Evolutionary conservation across 163 green algal species (phyloP).

Genomic region (Chlorella variabilis): DNA sequence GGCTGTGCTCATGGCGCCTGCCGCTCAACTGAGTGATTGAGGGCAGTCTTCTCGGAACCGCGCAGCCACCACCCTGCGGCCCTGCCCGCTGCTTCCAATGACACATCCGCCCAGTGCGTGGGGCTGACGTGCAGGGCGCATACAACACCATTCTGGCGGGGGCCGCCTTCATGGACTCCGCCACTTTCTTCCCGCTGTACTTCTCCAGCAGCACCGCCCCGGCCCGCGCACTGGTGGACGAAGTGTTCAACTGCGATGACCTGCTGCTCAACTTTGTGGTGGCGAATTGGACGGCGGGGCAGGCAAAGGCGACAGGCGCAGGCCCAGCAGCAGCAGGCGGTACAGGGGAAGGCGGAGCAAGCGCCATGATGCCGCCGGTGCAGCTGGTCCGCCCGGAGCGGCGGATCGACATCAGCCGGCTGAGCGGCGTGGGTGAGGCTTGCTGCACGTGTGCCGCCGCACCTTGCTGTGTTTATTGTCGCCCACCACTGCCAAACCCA

Average conservation of each 20-base stretch:
- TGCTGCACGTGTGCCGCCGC: neutral
- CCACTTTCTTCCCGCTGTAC: constrained; percentile 38
- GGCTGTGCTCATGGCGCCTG: too few relatives aligned
- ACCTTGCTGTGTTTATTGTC: too few relatives aligned
- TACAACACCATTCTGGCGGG: constrained; percentile 64
- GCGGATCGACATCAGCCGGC: constrained; percentile 31
- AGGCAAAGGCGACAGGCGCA: neutral
- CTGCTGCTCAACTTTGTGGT: constrained; percentile 65
- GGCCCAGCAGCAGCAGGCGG: neutral
- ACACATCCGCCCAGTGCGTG: too few relatives aligned
- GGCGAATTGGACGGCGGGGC: constrained; percentile 24
- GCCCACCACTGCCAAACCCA: constrained; percentile 6
- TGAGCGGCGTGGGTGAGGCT: constrained; percentile 27
- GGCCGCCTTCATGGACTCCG: constrained; percentile 56
- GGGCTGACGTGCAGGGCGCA: neutral
- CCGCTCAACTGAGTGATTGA: too few relatives aligned
- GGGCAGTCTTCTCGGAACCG: too few relatives aligned
- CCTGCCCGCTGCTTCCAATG: too few relatives aligned
- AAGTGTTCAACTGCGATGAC: constrained; percentile 63
- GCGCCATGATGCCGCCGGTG: neutral
- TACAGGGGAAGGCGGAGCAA: neutral
- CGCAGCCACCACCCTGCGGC: too few relatives aligned
- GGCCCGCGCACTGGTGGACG: constrained; percentile 44
- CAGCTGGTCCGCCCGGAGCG: constrained; percentile 25
- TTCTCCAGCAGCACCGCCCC: neutral